phyloP scores from a whole-genome alignment of 2,329 filamentous ascomycete genomes.

The Aspergillus felis region DNA sequence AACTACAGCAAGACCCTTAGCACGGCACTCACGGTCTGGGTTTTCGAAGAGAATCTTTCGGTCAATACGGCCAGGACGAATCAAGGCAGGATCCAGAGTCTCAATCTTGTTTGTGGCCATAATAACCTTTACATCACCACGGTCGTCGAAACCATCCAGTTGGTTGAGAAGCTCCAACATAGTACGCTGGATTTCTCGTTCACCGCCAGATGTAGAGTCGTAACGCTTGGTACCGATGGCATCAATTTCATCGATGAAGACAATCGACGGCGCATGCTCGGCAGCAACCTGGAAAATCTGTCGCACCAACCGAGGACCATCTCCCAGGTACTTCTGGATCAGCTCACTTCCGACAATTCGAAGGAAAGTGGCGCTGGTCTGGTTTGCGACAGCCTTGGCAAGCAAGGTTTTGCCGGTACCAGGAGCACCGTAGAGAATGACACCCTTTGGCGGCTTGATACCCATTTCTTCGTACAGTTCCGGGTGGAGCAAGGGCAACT shows the following conservation, averaged over 20 bases:
- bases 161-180: slow-evolving; percentile 99
- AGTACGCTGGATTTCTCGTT: slow-evolving; percentile 94
- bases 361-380: slow-evolving; percentile 97
- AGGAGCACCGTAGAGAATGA: slow-evolving; percentile 95
- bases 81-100: slow-evolving; percentile 89
- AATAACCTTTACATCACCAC: slow-evolving; percentile 98
- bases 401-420: slow-evolving; percentile 95
- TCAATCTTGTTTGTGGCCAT: slow-evolving; percentile 99
- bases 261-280: slow-evolving; percentile 93
- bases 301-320: slow-evolving; percentile 88
- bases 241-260: slow-evolving; percentile 99
- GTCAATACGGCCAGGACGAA: slow-evolving; percentile 95
- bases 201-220: slow-evolving; percentile 92
- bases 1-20: neutral
- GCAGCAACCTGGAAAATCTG: slow-evolving; percentile 89
- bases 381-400: slow-evolving; percentile 96
- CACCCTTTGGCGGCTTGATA: slow-evolving; percentile 98
- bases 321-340: slow-evolving; percentile 98
- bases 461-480: slow-evolving; percentile 99
- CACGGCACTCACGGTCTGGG: slow-evolving; percentile 58
- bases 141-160: slow-evolving; percentile 96
- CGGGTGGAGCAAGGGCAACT: slow-evolving; percentile 88
- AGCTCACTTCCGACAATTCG: slow-evolving; percentile 95
- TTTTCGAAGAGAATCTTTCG: slow-evolving; percentile 86
- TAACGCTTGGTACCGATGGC: slow-evolving; percentile 99